Percentiles rank a stretch among this genome's conserved stretches.
Conservation (phyloP, 2,329 filamentous ascomycete species). For the Venturia aucupariae region DNA sequence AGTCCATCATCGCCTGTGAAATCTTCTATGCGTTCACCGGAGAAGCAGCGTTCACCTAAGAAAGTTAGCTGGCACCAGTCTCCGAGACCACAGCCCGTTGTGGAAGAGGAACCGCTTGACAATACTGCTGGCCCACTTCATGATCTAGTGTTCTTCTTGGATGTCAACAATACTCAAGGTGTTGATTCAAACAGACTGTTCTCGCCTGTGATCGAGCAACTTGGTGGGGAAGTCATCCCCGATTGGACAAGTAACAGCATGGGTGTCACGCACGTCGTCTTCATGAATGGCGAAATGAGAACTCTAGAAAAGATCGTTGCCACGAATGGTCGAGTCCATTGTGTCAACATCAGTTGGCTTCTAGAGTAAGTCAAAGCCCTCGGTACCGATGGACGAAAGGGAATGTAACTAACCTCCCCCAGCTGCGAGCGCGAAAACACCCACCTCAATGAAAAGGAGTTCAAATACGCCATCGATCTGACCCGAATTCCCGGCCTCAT, state of each 20-base stretch:
- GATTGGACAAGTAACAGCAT: slow-evolving; percentile 64
- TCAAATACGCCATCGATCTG: neutral
- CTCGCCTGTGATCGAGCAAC: slow-evolving; percentile 65
- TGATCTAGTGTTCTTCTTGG: slow-evolving; percentile 71
- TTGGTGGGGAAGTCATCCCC: slow-evolving; percentile 73
- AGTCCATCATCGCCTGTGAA: slow-evolving; percentile 6
- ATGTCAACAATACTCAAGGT: slow-evolving; percentile 75
- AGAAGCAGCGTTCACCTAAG: slow-evolving; percentile 10
- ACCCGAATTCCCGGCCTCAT: slow-evolving; percentile 11
- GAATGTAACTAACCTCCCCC: neutral
- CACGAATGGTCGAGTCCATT: slow-evolving; percentile 65
- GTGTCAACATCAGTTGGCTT: slow-evolving; percentile 82
- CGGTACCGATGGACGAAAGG: neutral
- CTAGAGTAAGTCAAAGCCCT: slow-evolving; percentile 58
- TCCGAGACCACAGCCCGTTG: neutral
- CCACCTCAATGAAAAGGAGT: slow-evolving; percentile 21
- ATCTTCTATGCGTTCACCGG: slow-evolving; percentile 12
- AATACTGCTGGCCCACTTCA: slow-evolving; percentile 16
- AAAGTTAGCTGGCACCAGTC: slow-evolving; percentile 12
- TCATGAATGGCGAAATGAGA: slow-evolving; percentile 73
- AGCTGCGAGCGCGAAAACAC: slow-evolving; percentile 27
- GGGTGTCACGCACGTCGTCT: slow-evolving; percentile 81
- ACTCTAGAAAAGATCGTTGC: slow-evolving; percentile 74
- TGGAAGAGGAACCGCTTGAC: neutral
- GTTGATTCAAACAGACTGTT: slow-evolving; percentile 75